Evolutionary conservation across 2,329 filamentous ascomycete species (phyloP), one percentile per base, ranked within the genome.

Genomic region (Fusarium floridanum): DNA sequence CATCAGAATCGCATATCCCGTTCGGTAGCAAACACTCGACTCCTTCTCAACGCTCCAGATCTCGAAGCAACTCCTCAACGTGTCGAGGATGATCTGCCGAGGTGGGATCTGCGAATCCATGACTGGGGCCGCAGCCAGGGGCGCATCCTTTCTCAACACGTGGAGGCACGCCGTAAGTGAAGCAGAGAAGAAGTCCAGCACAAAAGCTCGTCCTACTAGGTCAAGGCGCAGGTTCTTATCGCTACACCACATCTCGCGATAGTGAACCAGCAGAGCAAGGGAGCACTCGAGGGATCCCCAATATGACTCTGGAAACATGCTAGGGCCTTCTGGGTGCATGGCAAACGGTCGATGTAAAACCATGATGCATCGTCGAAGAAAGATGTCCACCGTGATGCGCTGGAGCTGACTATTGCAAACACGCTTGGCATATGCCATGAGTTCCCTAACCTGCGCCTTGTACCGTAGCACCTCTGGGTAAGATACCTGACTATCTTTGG

Each of bases 261-360:
- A 83, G 65, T 83, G 81, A 53, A 83, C 76, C 5, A 83, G 75
- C 27, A 83, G 73, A 10, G 81, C 81, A 7, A 83, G 78, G 0
- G 81, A 82, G 72, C 82, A 83, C 74, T 83, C 81, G 20, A 83
- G 75, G 9, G 82, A 83, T 20, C 79, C 80, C 81, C 82, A 83
- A 75, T 82, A 82, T 34, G 81, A 81, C 65, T 83, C 81, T 6
- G 82, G 79, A 59, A 80, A 83, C 73, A 81, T 61, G 59, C 72
- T 68, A 1, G 81, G 82, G 0, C 80, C 81, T 5, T 82, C 79
- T 1, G 76, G 70, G 64, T 82, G 81, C 57, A 83, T 76, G 24
- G 81, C 82, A 71, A 81, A 83, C 1, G 81, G 81, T 9, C 81
- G 77, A 61, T 83, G 81, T 24, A 83, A 72, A 10, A 82, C 80